Percentiles rank a stretch among this genome's conserved stretches.
Conservation (phyloP, 2,329 filamentous ascomycete genomes). For the Amauroascus verrucosus region DNA sequence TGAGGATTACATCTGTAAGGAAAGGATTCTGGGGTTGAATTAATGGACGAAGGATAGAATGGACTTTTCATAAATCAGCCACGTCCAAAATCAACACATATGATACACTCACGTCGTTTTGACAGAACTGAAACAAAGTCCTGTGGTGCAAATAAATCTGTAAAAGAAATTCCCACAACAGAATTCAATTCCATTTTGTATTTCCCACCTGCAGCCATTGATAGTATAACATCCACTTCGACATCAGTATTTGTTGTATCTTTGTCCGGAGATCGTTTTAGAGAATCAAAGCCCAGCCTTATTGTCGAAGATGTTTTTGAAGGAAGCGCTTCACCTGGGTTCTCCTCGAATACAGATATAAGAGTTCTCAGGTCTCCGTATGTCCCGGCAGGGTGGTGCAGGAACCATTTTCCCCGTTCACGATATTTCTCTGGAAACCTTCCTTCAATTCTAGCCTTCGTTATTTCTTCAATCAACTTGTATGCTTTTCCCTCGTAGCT, state of each 20-base stretch:
- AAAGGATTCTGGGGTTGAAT: constrained; percentile 48
- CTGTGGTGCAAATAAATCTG: constrained; percentile 61
- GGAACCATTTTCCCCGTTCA: constrained; percentile 69
- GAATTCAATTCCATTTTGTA: constrained; percentile 53
- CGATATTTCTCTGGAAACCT: constrained; percentile 75
- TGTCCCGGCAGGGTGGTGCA: constrained; percentile 57
- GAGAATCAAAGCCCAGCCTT: constrained; percentile 30
- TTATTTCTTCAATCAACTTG: constrained; percentile 73
- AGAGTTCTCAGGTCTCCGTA: constrained; percentile 46
- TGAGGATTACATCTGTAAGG: constrained; percentile 55
- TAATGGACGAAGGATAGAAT: constrained; percentile 60
- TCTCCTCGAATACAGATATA: constrained; percentile 36
- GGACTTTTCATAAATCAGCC: constrained; percentile 42
- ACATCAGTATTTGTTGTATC: constrained; percentile 27
- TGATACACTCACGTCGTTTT: constrained; percentile 52
- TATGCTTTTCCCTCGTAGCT: constrained; percentile 66
- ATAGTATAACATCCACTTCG: constrained; percentile 55
- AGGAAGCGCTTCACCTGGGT: constrained; percentile 39
- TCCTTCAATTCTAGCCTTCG: constrained; percentile 75
- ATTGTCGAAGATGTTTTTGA: constrained; percentile 36
- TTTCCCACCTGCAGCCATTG: constrained; percentile 52
- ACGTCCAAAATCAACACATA: constrained; percentile 10
- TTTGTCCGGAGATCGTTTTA: constrained; percentile 22
- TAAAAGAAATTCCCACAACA: constrained; percentile 58
- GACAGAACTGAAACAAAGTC: constrained; percentile 66